phyloP scores from a whole-genome alignment of 371 early-diverging fungal species.

The Coemansia linderi region DNA sequence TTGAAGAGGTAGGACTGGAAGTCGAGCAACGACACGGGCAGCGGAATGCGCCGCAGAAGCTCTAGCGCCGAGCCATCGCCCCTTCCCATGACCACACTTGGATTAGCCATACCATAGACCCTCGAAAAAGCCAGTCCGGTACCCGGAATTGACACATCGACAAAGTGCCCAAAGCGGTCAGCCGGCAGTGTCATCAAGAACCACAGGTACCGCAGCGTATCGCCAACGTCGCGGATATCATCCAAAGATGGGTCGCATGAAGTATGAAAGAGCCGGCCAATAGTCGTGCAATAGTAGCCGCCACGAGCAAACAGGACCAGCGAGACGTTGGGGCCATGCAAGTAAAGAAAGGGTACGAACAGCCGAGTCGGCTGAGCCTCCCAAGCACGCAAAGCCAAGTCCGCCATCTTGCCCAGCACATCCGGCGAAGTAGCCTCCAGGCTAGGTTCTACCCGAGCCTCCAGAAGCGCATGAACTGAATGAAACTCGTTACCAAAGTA shows the following conservation, averaged over 20 bases:
- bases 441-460: neutral
- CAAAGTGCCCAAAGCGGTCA: slow-evolving; percentile 14
- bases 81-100: neutral
- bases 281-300: neutral
- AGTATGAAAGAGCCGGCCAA: slow-evolving; percentile 4
- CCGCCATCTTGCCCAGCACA: slow-evolving; percentile 11
- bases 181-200: slow-evolving; percentile 16
- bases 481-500: neutral
- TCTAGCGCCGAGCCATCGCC: neutral
- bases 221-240: neutral
- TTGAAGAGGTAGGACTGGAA: neutral
- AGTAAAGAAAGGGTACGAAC: slow-evolving; percentile 18
- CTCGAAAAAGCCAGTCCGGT: neutral
- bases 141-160: neutral
- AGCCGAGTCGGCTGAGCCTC: slow-evolving; percentile 21
- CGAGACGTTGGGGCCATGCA: neutral
- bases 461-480: neutral
- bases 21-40: neutral
- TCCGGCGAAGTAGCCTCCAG: neutral
- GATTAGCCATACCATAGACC: neutral
- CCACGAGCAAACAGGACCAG: slow-evolving; percentile 19
- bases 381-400: slow-evolving; percentile 11
- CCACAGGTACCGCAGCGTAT: slow-evolving; percentile 7
- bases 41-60: neutral
- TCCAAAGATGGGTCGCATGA: neutral